Conservation (phyloP, 2,329 filamentous ascomycete species). For the Ophiostoma sp. region DNA sequence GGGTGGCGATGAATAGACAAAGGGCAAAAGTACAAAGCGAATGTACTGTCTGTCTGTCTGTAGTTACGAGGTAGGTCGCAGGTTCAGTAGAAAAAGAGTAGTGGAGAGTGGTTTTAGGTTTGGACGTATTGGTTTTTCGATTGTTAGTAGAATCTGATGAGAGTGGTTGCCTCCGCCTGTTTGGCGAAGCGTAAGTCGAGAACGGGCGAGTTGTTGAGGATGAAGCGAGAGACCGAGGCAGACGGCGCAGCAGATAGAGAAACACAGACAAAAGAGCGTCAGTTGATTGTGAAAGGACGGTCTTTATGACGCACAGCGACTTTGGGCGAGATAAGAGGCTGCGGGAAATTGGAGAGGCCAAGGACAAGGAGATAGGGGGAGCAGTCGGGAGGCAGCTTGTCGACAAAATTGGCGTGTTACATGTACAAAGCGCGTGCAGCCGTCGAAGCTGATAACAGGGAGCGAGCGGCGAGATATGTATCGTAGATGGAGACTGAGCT, state of each 20-base stretch:
- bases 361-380: neutral
- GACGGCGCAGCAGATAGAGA: neutral
- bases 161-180: neutral
- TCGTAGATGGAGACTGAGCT: no score
- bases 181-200: neutral
- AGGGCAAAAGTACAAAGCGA: slow-evolving; percentile 2
- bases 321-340: slow-evolving; percentile 17
- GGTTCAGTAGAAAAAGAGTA: slow-evolving; percentile 1
- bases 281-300: neutral
- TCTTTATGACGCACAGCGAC: slow-evolving; percentile 1
- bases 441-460: neutral
- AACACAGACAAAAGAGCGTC: neutral
- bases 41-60: neutral
- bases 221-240: neutral
- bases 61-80: neutral
- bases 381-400: slow-evolving; percentile 4
- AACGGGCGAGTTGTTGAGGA: neutral
- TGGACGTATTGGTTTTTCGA: neutral
- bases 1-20: slow-evolving; percentile 3
- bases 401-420: neutral
- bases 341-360: neutral
- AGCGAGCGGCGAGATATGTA: neutral
- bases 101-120: neutral
- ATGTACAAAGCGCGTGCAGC: neutral
- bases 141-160: neutral